These are phyloP conservation scores for Mallotus japonicus DNA, from an alignment of 441 rosid species.

Conservation along the genomic window DNA sequence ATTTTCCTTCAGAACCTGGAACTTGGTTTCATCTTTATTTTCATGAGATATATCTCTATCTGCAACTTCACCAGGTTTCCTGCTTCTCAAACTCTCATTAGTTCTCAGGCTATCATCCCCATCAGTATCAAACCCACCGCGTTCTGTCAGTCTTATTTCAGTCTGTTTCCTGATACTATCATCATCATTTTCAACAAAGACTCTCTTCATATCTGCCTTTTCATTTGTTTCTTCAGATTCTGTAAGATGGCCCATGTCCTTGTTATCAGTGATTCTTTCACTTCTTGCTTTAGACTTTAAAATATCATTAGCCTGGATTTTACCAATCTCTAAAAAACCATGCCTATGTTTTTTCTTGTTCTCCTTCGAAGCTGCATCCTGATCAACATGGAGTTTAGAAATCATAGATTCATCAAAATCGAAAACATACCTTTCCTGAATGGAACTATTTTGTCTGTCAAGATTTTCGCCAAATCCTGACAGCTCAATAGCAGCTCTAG, in stretches of 20 bases:
- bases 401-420: neutral
- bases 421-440: neutral
- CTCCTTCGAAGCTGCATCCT: neutral
- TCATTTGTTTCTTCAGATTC: neutral
- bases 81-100: neutral
- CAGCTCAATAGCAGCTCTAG: constrained; percentile 46
- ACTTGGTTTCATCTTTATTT: neutral
- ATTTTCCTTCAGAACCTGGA: neutral
- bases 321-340: neutral
- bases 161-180: neutral
- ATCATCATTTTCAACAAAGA: neutral
- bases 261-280: constrained; percentile 12
- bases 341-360: neutral
- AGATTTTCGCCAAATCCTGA: constrained; percentile 20
- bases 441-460: neutral
- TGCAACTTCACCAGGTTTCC: neutral
- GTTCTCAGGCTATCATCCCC: neutral
- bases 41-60: neutral
- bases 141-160: neutral
- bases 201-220: neutral
- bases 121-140: neutral
- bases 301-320: constrained; percentile 12
- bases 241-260: neutral
- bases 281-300: constrained; percentile 20
- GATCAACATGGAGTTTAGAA: constrained; percentile 20